Evolutionary conservation across 345 rosid genomes (phyloP), one percentile per base, ranked within the genome.

Genomic region (Hirschfeldia incana): DNA sequence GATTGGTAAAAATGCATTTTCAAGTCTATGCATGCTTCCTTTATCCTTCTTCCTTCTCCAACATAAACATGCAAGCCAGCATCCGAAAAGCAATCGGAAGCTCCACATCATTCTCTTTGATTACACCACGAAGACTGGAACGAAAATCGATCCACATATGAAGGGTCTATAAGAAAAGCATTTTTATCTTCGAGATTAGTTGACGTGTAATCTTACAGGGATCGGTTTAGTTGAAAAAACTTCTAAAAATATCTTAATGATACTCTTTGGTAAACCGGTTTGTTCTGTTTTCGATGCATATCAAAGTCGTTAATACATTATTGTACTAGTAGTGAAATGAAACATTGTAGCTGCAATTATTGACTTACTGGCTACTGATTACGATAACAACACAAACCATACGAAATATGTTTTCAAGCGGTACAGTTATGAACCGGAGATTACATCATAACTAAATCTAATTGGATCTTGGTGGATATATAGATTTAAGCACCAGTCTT

Each of bases 401-500:
- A 58, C 33, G 44, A 13, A 69, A 30, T 69, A 44, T 30, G 61
- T 67, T 59, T 28, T 4, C 5, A 8, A 76, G 12, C 46, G 68
- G 58, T 44, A 8, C 11, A 2, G 58, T 39, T 44, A 73, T 11
- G 33, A 6, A 70, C 2, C 44, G 10, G 29, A 55, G 10, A 65
- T 71, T 70, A 78, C 59, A 78, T 37, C 17, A 70, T 70, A 26
- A 1, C 2, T 27, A 1, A 17, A 60, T 60, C 4, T 32, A 16
- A 13, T 6, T 32, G 60, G 57, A 69, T 70, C 65, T 29, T 64
- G 1, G 39, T 63, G 46, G 46, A 58, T 62, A n/a, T 9, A 13
- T 13, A 51, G 61, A 16, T 49, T 62, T 34, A 77, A 32, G 67
- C 63, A 46, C 75, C 75, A 32, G 39, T 69, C 65, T 70, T 74